Conservation (phyloP, 805 yeast species). For the Cyberlindnera suaveolens region DNA sequence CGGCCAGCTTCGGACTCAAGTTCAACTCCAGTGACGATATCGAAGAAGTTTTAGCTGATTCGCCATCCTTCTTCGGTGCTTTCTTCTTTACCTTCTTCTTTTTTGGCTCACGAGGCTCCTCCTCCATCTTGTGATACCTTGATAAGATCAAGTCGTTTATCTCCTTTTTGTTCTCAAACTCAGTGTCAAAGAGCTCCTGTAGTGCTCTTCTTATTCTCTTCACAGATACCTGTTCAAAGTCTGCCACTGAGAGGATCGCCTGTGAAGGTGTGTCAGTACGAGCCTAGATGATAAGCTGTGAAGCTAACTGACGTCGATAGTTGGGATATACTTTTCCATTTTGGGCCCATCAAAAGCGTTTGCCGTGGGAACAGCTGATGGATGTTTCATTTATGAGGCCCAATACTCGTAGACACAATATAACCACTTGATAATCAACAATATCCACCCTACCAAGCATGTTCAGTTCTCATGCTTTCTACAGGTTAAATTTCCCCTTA, state of each 20-base stretch:
- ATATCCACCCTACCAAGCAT: no score
- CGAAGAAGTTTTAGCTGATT: constrained; percentile 15
- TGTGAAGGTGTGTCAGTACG: constrained; percentile 17
- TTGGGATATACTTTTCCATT: constrained; percentile 38
- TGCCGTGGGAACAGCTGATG: neutral
- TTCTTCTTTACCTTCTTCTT: constrained; percentile 5
- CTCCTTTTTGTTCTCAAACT: constrained; percentile 46
- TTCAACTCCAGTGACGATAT: constrained; percentile 35
- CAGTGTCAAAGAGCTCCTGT: constrained; percentile 59
- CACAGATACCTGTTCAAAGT: constrained; percentile 63
- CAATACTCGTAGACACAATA: neutral
- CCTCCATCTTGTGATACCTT: constrained; percentile 45
- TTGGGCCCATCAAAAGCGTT: neutral
- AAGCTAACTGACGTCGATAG: constrained; percentile 49
- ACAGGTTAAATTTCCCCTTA: no score
- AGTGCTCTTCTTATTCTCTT: constrained; percentile 65
- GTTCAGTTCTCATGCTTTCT: no score
- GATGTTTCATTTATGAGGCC: neutral
- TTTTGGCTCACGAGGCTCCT: constrained; percentile 19
- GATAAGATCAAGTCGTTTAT: constrained; percentile 56
- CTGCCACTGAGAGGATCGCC: constrained; percentile 71
- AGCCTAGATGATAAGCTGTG: neutral
- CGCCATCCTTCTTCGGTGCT: neutral
- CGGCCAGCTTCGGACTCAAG: constrained; percentile 46
- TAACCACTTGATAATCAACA: no score